Evolutionary conservation across 805 yeast genomes (phyloP), one percentile per base, ranked within the genome.

Genomic region (Pichia nanzhaoensis): DNA sequence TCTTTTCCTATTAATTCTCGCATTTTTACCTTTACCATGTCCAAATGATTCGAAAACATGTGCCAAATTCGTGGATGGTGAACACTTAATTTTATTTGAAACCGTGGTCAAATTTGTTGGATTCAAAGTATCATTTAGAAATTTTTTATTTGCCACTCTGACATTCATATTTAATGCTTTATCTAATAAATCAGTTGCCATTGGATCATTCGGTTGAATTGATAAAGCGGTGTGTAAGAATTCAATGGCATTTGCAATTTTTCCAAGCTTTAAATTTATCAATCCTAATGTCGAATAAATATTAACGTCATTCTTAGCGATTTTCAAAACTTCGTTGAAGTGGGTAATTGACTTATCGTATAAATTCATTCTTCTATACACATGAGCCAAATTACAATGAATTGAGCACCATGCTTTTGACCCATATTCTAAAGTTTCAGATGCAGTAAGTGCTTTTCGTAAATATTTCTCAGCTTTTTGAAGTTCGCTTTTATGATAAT

Each of bases 381-480:
- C 95, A 61, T 90, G 96, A 0, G 95, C 96, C 48, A 90, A 68
- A 61, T 90, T 90, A 20, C 87, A 75, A 60, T 86, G 87, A 22
- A 93, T 84, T 2, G 96, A 83, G 0, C 82, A 69, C 84, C 95
- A 85, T 0, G 93, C 84, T 53, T 78, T 80, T 5, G 91, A 79
- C 51, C 88, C 95, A 7, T 90, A 77, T 53, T 84, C 82, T 48
- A 86, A 67, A 46, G 74, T 71, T 51, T 71, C 77, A 1, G 93
- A 82, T 1, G 85, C 84, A 10, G 73, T 70, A 37, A 85, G 64
- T 0, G 96, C 96, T 54, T 78, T 80, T 37, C 73, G 69, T 55
- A 90, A 77, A 57, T 72, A 84, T 21, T 69, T 63, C 58, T 88
- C 93, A 0, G 97, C 93, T 50, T 72, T 78, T 12, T 64, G 59